Percentiles rank a stretch among this genome's conserved stretches.
Conservation (phyloP, 1,284 basidiomycete species). For the Cryptococcus amylolentus region DNA sequence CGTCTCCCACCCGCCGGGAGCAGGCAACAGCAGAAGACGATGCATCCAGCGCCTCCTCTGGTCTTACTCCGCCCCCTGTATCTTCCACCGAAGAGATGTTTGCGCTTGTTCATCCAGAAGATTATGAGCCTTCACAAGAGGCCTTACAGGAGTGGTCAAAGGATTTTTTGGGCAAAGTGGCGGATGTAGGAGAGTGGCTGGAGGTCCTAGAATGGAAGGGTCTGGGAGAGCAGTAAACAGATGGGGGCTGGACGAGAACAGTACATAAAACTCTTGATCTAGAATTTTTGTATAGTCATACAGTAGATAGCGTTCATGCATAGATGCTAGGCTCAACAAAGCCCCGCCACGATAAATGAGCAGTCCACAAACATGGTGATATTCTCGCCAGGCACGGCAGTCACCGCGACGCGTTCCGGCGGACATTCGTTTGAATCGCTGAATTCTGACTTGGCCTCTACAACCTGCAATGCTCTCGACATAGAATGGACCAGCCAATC, state of each 20-base stretch:
- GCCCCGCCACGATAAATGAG: too few relatives aligned
- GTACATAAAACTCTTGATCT: too few relatives aligned
- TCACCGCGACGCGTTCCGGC: neutral
- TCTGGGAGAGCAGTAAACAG: slow-evolving; percentile 25
- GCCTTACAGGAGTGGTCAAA: slow-evolving; percentile 15
- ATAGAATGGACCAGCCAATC: slow-evolving; percentile 18
- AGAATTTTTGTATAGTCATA: too few relatives aligned
- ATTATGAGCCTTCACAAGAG: slow-evolving; percentile 16
- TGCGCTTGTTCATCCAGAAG: slow-evolving; percentile 17
- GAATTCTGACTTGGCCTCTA: too few relatives aligned
- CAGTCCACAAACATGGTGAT: too few relatives aligned
- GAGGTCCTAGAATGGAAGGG: slow-evolving; percentile 40
- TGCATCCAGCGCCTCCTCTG: slow-evolving; percentile 16
- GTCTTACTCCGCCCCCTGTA: slow-evolving; percentile 16
- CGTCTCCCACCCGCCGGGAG: too few relatives aligned
- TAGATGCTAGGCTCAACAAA: too few relatives aligned
- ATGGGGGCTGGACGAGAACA: slow-evolving; percentile 3
- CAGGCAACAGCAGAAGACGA: neutral
- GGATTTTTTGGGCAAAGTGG: slow-evolving; percentile 15
- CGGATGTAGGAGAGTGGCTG: slow-evolving; percentile 28
- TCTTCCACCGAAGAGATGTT: slow-evolving; percentile 17
- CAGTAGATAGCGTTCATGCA: too few relatives aligned
- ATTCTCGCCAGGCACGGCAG: too few relatives aligned
- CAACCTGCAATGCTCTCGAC: too few relatives aligned
- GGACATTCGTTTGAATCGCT: neutral